These are phyloP conservation scores for Volvox africanus DNA, from an alignment of 139 green algal species.

Conservation along the genomic window DNA sequence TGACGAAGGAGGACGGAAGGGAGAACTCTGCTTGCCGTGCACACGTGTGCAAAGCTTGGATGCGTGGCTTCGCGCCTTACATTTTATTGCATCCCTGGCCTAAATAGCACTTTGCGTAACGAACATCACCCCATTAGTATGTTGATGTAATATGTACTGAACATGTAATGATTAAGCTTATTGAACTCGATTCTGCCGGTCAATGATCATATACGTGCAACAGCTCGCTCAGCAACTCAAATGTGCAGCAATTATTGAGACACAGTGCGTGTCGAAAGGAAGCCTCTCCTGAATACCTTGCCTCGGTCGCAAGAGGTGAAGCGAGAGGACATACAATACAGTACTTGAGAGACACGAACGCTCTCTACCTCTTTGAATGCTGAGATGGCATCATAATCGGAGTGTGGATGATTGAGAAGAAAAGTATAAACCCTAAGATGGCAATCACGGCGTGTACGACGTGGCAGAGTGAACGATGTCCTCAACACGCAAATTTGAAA, in stretches of 20 bases:
- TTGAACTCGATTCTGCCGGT: too few relatives aligned
- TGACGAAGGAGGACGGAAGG: neutral
- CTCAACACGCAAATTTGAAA: too few relatives aligned
- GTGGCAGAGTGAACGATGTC: too few relatives aligned
- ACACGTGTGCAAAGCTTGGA: neutral
- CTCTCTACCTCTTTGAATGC: neutral
- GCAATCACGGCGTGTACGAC: too few relatives aligned
- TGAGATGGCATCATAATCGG: neutral
- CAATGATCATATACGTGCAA: too few relatives aligned
- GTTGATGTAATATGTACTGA: neutral
- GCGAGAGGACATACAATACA: too few relatives aligned
- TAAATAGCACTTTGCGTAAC: slow-evolving; percentile 10
- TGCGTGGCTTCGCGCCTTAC: neutral
- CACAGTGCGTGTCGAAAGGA: too few relatives aligned
- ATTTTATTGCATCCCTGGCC: neutral
- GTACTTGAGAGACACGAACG: neutral
- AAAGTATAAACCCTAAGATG: neutral
- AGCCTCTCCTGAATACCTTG: too few relatives aligned
- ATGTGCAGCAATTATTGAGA: too few relatives aligned
- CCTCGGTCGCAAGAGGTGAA: too few relatives aligned
- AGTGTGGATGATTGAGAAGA: neutral
- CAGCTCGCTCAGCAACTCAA: too few relatives aligned
- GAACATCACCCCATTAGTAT: neutral
- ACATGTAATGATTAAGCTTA: neutral
- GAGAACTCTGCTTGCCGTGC: neutral